A percentile compares a stretch with the other conserved stretches of the same genome.
Conservation (phyloP, 805 yeast species). For the Pichia scutulata region DNA sequence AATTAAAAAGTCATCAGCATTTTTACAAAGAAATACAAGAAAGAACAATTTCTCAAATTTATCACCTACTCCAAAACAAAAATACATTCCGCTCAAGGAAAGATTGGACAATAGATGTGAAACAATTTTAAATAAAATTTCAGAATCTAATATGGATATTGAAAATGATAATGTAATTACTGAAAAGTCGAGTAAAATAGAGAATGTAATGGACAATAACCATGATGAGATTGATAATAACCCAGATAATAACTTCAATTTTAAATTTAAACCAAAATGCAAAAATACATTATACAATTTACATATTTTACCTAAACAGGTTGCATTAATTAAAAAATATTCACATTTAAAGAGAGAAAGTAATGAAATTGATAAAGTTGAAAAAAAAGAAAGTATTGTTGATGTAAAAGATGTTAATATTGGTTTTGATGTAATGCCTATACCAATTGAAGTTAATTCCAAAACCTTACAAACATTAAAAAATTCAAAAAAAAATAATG, state of each 20-base stretch:
- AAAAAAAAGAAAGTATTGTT: slow-evolving; percentile 1
- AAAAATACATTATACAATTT: slow-evolving; percentile 7
- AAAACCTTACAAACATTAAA: slow-evolving; percentile 2
- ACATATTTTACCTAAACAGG: slow-evolving; percentile 11
- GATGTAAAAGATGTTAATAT: background rate
- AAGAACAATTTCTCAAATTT: slow-evolving; percentile 32
- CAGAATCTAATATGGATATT: background rate
- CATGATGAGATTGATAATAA: background rate
- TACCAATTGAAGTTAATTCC: slow-evolving; percentile 11
- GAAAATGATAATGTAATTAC: background rate
- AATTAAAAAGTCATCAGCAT: slow-evolving; percentile 54
- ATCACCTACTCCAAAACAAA: slow-evolving; percentile 23
- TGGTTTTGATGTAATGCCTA: slow-evolving; percentile 3
- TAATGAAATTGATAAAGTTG: background rate
- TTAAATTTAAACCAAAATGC: slow-evolving; percentile 4
- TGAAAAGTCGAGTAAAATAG: background rate
- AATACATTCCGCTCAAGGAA: slow-evolving; percentile 26
- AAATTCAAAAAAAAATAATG: background rate
- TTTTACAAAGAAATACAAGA: slow-evolving; percentile 51
- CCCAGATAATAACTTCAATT: background rate
- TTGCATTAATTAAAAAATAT: slow-evolving; percentile 9
- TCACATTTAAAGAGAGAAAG: background rate
- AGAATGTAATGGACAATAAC: background rate
- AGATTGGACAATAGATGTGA: slow-evolving; percentile 23
- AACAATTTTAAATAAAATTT: slow-evolving; percentile 8